phyloP scores from a whole-genome alignment of 129 eudicot species.

The Glebionis coronaria region DNA sequence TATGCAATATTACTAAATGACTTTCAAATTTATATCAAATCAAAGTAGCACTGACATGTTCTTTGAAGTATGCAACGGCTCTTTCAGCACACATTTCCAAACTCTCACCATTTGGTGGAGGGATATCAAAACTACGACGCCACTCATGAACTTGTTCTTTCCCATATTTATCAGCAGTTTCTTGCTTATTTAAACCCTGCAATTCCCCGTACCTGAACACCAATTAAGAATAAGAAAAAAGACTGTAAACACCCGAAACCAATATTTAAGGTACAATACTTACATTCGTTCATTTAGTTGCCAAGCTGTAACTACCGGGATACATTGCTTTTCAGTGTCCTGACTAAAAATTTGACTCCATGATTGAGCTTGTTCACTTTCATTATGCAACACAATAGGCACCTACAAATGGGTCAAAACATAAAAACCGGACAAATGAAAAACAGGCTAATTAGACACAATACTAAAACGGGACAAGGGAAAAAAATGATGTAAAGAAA shows the following conservation, averaged over 20 bases:
- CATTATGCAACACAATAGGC: constrained; percentile 74
- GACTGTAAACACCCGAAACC: background rate
- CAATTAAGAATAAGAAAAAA: background rate
- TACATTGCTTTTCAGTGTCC: constrained; percentile 79
- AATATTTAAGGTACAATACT: background rate
- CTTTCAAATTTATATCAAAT: background rate
- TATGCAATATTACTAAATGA: too few relatives aligned
- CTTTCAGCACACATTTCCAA: constrained; percentile 98
- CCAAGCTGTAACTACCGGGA: constrained; percentile 97
- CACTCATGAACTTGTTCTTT: constrained; percentile 91
- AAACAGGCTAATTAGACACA: too few relatives aligned
- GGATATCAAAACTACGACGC: constrained; percentile 96
- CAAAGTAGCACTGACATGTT: constrained; percentile 42
- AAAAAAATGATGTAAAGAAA: too few relatives aligned
- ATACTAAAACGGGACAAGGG: too few relatives aligned
- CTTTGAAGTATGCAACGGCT: constrained; percentile 92
- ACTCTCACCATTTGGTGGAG: constrained; percentile 98
- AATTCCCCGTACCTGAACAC: constrained; percentile 80
- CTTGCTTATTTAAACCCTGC: constrained; percentile 94
- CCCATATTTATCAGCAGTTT: constrained; percentile 92
- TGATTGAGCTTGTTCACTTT: constrained; percentile 75
- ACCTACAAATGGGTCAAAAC: constrained; percentile 41
- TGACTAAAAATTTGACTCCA: constrained; percentile 96
- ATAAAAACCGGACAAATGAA: background rate
- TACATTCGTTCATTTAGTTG: constrained; percentile 97